Evolutionary conservation across 2,329 filamentous ascomycete genomes (phyloP).

Genomic region (Sarocladiaceae sp.): DNA sequence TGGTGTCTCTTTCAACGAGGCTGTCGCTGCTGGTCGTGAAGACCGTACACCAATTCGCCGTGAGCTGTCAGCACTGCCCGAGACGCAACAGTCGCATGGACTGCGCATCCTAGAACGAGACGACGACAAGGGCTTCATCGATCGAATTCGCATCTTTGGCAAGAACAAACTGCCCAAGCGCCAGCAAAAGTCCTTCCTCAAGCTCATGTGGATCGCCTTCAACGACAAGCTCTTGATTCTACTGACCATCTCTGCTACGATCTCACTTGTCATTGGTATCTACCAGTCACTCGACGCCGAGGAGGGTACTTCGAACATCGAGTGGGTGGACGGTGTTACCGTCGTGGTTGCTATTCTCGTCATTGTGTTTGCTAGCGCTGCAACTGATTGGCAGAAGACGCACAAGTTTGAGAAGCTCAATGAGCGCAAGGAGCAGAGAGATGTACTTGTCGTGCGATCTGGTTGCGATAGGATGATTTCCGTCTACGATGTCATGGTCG

Average conservation of each 20-base stretch:
- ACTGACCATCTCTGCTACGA: constrained; percentile 61
- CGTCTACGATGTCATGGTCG: constrained; percentile 67
- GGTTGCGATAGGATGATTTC: constrained; percentile 66
- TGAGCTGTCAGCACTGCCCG: constrained; percentile 14
- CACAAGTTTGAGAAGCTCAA: constrained; percentile 77
- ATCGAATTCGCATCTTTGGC: constrained; percentile 67
- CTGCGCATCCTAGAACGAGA: constrained; percentile 24
- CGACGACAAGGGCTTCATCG: constrained; percentile 29
- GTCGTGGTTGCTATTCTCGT: constrained; percentile 74
- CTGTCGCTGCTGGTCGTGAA: constrained; percentile 32
- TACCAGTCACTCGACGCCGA: constrained; percentile 45
- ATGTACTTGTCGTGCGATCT: constrained; percentile 70
- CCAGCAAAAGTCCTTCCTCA: constrained; percentile 65
- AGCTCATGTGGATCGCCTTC: constrained; percentile 64
- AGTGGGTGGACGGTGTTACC: constrained; percentile 80
- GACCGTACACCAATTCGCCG: constrained; percentile 21
- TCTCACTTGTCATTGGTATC: constrained; percentile 65
- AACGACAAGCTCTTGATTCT: constrained; percentile 72
- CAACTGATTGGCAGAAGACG: constrained; percentile 81
- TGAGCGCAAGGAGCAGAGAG: constrained; percentile 71
- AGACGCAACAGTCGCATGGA: constrained; percentile 19
- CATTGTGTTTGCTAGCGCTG: constrained; percentile 70
- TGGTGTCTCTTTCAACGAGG: constrained; percentile 44
- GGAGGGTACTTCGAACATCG: constrained; percentile 47
- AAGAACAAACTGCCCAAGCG: constrained; percentile 54